A percentile compares a stretch with the other conserved stretches of the same genome.
Conservation (phyloP, 1,284 basidiomycete species). For the Meira nashicola region DNA sequence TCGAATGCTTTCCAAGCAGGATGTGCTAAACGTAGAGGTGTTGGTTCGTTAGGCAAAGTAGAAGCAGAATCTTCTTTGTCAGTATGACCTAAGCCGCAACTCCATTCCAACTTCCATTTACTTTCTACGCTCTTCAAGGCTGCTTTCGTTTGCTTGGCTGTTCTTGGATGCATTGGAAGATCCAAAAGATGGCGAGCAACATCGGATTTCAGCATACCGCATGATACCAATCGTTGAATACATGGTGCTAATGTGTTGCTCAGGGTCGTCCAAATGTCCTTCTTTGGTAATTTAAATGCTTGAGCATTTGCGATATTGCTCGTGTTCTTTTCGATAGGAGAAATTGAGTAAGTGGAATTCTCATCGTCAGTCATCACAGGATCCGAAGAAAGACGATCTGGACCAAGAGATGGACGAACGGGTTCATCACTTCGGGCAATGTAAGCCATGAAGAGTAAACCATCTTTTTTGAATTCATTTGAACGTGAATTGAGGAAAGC, state of each 20-base stretch:
- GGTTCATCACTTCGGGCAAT: constrained; percentile 51
- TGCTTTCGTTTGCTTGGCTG: constrained; percentile 50
- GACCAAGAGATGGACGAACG: neutral
- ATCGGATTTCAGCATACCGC: constrained; percentile 53
- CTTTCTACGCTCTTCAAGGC: constrained; percentile 52
- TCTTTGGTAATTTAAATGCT: neutral
- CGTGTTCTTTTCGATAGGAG: no score
- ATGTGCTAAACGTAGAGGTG: constrained; percentile 49
- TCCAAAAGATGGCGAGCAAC: constrained; percentile 53
- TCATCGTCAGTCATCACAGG: neutral
- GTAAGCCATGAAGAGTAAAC: constrained; percentile 53
- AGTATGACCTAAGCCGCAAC: constrained; percentile 40
- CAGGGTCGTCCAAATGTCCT: constrained; percentile 53
- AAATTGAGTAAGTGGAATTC: neutral
- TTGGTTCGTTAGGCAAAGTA: constrained; percentile 28
- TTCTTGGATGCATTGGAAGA: constrained; percentile 54
- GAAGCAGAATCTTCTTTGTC: constrained; percentile 13
- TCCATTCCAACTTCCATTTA: constrained; percentile 53
- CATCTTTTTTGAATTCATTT: constrained; percentile 53
- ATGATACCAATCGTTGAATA: constrained; percentile 54
- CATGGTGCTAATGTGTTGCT: constrained; percentile 53
- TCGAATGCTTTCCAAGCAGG: constrained; percentile 54
- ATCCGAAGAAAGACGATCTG: neutral
- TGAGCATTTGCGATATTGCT: constrained; percentile 9
- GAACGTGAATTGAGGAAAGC: constrained; percentile 52